A percentile compares a stretch with the other conserved stretches of the same genome.
phyloP scores from a whole-genome alignment of 1,284 basidiomycete species.

The Sporisorium exsertum region DNA sequence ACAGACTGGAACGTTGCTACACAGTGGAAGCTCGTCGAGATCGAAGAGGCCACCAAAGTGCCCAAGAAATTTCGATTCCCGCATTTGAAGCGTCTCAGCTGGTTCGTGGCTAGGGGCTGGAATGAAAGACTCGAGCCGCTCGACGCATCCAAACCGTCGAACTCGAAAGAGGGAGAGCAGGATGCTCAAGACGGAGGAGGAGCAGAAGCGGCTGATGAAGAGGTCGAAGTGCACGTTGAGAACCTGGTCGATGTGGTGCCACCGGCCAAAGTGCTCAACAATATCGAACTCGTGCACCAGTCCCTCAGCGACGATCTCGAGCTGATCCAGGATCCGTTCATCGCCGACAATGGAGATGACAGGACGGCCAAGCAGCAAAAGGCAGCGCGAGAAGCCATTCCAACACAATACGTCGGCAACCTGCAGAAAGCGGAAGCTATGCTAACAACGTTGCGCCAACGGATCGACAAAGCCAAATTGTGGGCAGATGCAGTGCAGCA shows the following conservation, averaged over 20 bases:
- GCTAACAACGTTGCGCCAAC: conserved; percentile 18
- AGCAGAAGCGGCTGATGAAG: background rate
- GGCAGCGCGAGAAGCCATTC: conserved; percentile 40
- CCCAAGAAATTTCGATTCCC: conserved; percentile 96
- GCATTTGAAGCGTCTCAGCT: conserved; percentile 69
- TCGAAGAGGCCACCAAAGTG: conserved; percentile 91
- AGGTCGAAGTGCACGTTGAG: background rate
- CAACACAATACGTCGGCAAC: conserved; percentile 33
- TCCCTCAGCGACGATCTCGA: conserved; percentile 40
- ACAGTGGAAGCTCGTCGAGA: conserved; percentile 84
- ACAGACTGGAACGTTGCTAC: conserved; percentile 51
- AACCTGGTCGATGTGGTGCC: conserved; percentile 28
- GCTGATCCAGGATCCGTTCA: conserved; percentile 36
- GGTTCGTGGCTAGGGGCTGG: conserved; percentile 68
- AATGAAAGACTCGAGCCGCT: conserved; percentile 31
- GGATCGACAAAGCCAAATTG: conserved; percentile 23
- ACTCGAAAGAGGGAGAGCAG: background rate
- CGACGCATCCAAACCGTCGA: background rate
- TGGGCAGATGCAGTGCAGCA: conserved; percentile 13
- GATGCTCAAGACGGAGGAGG: background rate
- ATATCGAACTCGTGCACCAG: conserved; percentile 34
- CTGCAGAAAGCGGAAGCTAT: conserved; percentile 32
- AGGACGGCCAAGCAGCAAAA: conserved; percentile 42
- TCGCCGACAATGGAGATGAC: conserved; percentile 34
- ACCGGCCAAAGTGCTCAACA: conserved; percentile 21